Base-by-base conservation (phyloP, 176 grass and related monocot species). In the Musa schizocarpa region DNA sequence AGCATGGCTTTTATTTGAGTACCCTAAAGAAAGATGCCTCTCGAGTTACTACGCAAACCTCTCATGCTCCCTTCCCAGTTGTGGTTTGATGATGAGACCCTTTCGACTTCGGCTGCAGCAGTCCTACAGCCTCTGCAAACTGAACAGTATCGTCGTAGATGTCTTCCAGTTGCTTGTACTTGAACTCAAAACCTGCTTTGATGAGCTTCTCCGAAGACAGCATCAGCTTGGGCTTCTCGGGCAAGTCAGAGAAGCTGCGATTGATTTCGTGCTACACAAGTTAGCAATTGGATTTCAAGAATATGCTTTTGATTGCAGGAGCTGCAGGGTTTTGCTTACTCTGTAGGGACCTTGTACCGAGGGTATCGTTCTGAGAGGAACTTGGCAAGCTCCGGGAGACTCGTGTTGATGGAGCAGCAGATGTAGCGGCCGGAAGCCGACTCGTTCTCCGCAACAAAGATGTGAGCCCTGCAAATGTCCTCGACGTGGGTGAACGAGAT, bases 391-490 rank as follows among this genome's bases (percentile, higher is more conserved):
- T 85, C 75, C 0, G 65, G 1, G 74, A 76, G 5, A 26, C 63
- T 87, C 1, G 89, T 80, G 81, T 87, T 89, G 50, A 87, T 25
- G 16, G 77, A 14, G 64, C 92, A 87, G 64, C 89, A 89, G 75
- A 96, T 80, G 65, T 92, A 90, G 54, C 91, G 76, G 19, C 78
- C 87, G 1, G 57, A 71, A 3, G 83, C 73, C 1, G 67, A 49
- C 9, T 67, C 81, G 27, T 63, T 75, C 78, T 92, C 92, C 3
- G 88, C 85, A 8, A 90, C 75, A 67, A 94, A 94, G 11, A 95
- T 69, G 71, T 84, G 72, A 16, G 88, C 91, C 68, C 85, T 73
- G 83, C 83, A 84, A 25, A 95, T 26, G 53, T 95, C 91, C 8
- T 88, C 83, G 16, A 95, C 54, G 71, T 95, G 91, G 0, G 43